Base-by-base conservation (phyloP, 495 filamentous ascomycete species). In the Neurospora sp. region DNA sequence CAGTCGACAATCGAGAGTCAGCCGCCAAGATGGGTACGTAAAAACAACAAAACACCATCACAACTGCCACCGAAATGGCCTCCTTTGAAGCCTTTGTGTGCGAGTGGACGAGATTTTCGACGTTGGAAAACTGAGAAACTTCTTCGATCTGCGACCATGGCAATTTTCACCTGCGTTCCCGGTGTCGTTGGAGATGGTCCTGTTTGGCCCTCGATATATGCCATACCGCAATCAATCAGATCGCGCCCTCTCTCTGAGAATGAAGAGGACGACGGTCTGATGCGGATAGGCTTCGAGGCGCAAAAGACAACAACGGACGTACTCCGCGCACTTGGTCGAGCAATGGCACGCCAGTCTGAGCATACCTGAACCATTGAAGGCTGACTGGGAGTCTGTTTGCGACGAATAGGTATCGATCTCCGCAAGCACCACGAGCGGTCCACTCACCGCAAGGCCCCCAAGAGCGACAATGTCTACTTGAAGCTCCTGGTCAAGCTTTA, bases 401-500 rank as follows among this genome's bases (percentile, higher is more conserved):
- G 76, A 72, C 81, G 42, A 79, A 85, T 81, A 87, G 87, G 89
- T 89, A 90, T 90, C 86, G 89, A 90, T 88, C 84, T 90, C 76
- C 85, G 88, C 78, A 92, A 86, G 83, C 93, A 96, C 88, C 94
- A 96, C 88, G 91, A 92, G 86, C 90, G 92, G 83, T 88, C 82
- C 87, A 92, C 88, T 81, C 94, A 96, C 86, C 92, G 94, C 86
- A 94, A 93, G 90, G 95, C 95, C 74, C 92, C 96, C 76, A 97
- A 98, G 84, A 96, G 92, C 86, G 93, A 97, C 85, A 98, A 99
- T 87, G 93, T 94, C 77, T 98, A 98, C 86, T 88, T 98, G 80
- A 93, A 94, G 89, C 91, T 99, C 77, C 88, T 98, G 81, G 94
- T 98, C 86, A 98, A 98, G 91, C 92, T 99, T 38, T 99, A 98